These are phyloP conservation scores for Pseudogymnoascus destructans DNA, from an alignment of 2,329 filamentous ascomycete genomes.

Conservation along the genomic window DNA sequence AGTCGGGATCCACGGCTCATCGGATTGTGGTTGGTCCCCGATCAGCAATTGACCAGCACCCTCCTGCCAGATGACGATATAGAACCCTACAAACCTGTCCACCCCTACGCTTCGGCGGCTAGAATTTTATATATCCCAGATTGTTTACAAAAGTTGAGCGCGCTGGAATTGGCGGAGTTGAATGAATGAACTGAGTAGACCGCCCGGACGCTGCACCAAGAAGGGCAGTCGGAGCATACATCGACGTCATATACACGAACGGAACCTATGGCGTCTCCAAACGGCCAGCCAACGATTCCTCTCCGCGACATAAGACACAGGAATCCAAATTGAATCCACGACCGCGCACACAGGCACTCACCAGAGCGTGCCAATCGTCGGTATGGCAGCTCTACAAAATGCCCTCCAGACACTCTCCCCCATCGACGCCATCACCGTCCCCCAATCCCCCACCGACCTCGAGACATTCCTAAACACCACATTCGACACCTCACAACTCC, in stretches of 20 bases:
- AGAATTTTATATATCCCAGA: not conserved
- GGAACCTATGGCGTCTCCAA: not conserved
- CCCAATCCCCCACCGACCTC: conserved; percentile 32
- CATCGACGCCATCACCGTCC: conserved; percentile 37
- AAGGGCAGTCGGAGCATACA: not conserved
- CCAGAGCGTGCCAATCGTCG: not conserved
- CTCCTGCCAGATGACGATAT: not conserved
- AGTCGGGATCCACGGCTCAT: not conserved
- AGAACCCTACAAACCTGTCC: not conserved
- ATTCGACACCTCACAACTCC: conserved; percentile 53
- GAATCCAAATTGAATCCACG: not conserved
- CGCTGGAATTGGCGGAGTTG: not conserved
- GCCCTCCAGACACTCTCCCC: conserved; percentile 45
- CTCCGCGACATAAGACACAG: not conserved
- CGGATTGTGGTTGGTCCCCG: not conserved
- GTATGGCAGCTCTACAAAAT: conserved; percentile 37
- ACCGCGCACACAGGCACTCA: not conserved
- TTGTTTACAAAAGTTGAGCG: not conserved
- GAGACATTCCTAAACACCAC: conserved; percentile 42
- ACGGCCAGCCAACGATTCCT: not conserved
- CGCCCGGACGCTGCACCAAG: not conserved
- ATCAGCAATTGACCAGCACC: not conserved
- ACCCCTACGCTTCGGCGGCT: not conserved
- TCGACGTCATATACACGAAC: not conserved
- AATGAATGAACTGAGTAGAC: not conserved